Evolutionary conservation across 192 early-diverging fungal genomes (phyloP).

Genomic region (Podila epigama): DNA sequence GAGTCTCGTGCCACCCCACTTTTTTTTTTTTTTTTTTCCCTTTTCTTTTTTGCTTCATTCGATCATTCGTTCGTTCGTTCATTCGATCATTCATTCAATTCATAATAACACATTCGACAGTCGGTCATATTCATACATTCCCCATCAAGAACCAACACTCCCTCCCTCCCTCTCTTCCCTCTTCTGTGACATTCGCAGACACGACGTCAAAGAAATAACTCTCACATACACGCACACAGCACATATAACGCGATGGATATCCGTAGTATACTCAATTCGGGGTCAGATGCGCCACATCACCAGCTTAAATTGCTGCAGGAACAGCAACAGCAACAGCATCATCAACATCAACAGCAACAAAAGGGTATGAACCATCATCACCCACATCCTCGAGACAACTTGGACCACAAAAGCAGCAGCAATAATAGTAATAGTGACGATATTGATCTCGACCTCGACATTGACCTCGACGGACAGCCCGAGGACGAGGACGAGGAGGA

Average conservation of each 20-base stretch:
- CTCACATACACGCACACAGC: background rate
- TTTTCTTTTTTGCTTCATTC: background rate
- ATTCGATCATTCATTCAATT: background rate
- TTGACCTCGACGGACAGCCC: constrained; percentile 26
- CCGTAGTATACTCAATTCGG: constrained; percentile 49
- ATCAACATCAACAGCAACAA: constrained; percentile 5
- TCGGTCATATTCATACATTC: too few species aligned
- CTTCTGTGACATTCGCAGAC: background rate
- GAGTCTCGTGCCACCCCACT: background rate
- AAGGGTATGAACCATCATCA: constrained; percentile 7
- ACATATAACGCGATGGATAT: constrained; percentile 25
- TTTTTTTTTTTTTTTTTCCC: background rate
- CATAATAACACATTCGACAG: too few species aligned
- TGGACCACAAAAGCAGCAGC: background rate
- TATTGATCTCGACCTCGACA: constrained; percentile 44
- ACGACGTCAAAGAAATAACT: too few species aligned
- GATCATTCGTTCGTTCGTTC: background rate
- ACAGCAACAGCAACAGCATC: too few species aligned
- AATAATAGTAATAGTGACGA: constrained; percentile 18
- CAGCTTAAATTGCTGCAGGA: too few species aligned
- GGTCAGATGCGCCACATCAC: constrained; percentile 34
- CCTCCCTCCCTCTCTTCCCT: background rate
- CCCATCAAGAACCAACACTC: background rate
- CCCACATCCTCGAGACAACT: background rate
- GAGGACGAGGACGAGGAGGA: constrained; percentile 15